A percentile compares a stretch with the other conserved stretches of the same genome.
These are phyloP conservation scores for Annulohypoxylon stygium DNA, from an alignment of 495 filamentous ascomycete species.

Conservation along the genomic window DNA sequence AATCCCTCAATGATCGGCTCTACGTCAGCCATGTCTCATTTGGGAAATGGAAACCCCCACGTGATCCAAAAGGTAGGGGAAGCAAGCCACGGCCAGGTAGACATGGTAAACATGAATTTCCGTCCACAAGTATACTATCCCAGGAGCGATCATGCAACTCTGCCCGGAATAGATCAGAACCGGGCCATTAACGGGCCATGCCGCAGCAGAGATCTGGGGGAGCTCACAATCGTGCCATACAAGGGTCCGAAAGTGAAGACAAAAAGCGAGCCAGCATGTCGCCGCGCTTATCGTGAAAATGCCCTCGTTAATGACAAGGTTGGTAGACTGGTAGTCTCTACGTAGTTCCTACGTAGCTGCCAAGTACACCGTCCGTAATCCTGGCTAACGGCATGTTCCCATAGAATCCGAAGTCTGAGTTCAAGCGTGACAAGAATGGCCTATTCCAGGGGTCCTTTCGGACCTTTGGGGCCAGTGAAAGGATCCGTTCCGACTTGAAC, in stretches of 20 bases:
- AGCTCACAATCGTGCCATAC: constrained; percentile 26
- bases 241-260: constrained; percentile 16
- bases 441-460: constrained; percentile 24
- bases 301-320: constrained; percentile 30
- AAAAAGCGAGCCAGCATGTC: constrained; percentile 10
- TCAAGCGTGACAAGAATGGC: constrained; percentile 24
- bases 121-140: constrained; percentile 5
- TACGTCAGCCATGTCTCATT: constrained; percentile 18
- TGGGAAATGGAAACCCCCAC: constrained; percentile 14
- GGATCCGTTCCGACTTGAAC: constrained; percentile 20
- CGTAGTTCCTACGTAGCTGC: background rate
- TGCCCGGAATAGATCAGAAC: constrained; percentile 13
- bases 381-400: constrained; percentile 12
- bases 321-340: background rate
- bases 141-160: constrained; percentile 8
- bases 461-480: constrained; percentile 25
- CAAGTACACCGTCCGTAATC: background rate
- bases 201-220: background rate
- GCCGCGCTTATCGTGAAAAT: constrained; percentile 26
- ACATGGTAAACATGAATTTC: constrained; percentile 1
- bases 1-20: constrained; percentile 18
- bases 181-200: background rate
- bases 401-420: constrained; percentile 31
- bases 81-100: background rate
- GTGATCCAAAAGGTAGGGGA: constrained; percentile 10